A percentile compares a stretch with the other conserved stretches of the same genome.
phyloP scores from a whole-genome alignment of 768 basidiomycete species.

The Rhizopogon sp. region DNA sequence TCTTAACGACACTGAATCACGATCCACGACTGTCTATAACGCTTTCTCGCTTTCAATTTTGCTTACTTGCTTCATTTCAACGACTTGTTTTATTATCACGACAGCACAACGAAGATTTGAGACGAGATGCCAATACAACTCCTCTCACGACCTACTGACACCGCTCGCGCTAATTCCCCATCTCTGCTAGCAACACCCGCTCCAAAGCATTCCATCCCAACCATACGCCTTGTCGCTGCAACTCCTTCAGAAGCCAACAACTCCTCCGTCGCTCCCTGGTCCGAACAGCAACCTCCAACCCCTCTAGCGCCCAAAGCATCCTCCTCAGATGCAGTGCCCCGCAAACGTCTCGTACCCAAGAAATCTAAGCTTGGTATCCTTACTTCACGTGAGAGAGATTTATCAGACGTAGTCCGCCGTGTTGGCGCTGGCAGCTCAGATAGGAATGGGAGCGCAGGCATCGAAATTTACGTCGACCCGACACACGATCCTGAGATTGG shows the following conservation, averaged over 20 bases:
- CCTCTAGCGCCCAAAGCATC: slow-evolving; percentile 26
- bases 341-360: slow-evolving; percentile 62
- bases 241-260: slow-evolving; percentile 46
- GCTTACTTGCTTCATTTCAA: slow-evolving; percentile 3
- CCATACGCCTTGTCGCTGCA: slow-evolving; percentile 66
- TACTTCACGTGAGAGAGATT: slow-evolving; percentile 35
- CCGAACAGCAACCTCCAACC: slow-evolving; percentile 5
- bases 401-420: slow-evolving; percentile 57
- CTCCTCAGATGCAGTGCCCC: slow-evolving; percentile 16
- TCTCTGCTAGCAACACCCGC: slow-evolving; percentile 23
- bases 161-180: slow-evolving; percentile 19
- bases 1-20: slow-evolving; percentile 15
- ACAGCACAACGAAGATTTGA: slow-evolving; percentile 22
- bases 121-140: slow-evolving; percentile 23
- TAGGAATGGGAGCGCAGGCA: slow-evolving; percentile 38
- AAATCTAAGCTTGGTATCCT: slow-evolving; percentile 62
- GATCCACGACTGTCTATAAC: slow-evolving; percentile 19
- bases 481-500: slow-evolving; percentile 58
- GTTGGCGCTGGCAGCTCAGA: slow-evolving; percentile 29
- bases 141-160: slow-evolving; percentile 24
- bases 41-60: background rate
- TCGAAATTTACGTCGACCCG: slow-evolving; percentile 72
- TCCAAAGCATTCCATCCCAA: slow-evolving; percentile 38
- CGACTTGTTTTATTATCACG: slow-evolving; percentile 16
- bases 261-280: slow-evolving; percentile 19